phyloP scores from a whole-genome alignment of 202 grass and related monocot species.

The Elaeis oleifera region DNA sequence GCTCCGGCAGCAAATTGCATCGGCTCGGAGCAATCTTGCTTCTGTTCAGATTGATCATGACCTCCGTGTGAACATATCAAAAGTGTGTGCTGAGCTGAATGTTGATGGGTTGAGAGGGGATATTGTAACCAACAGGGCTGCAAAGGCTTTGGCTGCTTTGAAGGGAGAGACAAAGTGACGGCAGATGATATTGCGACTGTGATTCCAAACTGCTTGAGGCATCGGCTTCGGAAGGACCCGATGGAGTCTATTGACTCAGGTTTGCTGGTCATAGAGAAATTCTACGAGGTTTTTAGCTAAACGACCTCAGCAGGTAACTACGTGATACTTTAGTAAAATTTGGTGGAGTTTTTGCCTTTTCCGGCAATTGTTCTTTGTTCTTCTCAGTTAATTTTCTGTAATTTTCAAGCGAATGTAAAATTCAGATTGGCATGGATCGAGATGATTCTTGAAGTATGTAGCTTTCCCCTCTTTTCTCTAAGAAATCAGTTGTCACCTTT shows the following conservation, averaged over 20 bases:
- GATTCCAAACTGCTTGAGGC: conserved; percentile 92
- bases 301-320: conserved; percentile 1
- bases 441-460: no score
- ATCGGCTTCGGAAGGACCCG: conserved; percentile 93
- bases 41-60: conserved; percentile 74
- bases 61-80: conserved; percentile 85
- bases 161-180: conserved; percentile 78
- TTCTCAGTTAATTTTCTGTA: no score
- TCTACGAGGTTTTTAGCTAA: conserved; percentile 91
- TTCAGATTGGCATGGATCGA: no score
- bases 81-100: conserved; percentile 89
- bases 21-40: conserved; percentile 47
- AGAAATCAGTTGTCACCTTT: no score
- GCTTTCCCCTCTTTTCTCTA: no score
- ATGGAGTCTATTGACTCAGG: conserved; percentile 93
- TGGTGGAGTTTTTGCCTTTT: no score
- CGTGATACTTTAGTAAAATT: not conserved
- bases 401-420: no score
- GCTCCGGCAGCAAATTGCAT: conserved; percentile 68
- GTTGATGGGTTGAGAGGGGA: conserved; percentile 94
- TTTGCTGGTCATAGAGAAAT: conserved; percentile 88
- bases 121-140: conserved; percentile 81
- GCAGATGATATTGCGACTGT: conserved; percentile 87
- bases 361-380: no score
- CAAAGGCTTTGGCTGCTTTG: conserved; percentile 71